Evolutionary conservation across 306 rosid species (phyloP).

Genomic region (Hippophae tibetana): DNA sequence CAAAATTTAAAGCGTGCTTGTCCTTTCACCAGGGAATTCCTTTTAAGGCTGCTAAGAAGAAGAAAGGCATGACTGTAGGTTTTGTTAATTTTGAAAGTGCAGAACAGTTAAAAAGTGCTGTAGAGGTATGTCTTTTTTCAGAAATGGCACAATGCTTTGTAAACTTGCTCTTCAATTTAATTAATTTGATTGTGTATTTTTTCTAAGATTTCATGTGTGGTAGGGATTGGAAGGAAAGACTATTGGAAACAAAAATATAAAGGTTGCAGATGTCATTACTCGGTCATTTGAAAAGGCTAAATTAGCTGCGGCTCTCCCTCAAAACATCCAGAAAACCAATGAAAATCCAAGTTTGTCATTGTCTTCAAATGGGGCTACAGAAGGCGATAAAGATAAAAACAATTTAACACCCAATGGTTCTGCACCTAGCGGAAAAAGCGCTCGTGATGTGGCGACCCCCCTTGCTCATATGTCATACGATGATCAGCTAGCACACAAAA

Average conservation of each 20-base stretch:
- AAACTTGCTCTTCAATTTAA: constrained; percentile 2
- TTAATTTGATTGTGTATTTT: background rate
- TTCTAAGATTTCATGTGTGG: constrained; percentile 12
- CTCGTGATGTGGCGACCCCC: constrained; percentile 72
- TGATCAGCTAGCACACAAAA: constrained; percentile 89
- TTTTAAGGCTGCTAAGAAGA: constrained; percentile 75
- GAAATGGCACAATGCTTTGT: constrained; percentile 16
- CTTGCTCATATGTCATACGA: constrained; percentile 73
- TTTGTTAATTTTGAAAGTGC: constrained; percentile 56
- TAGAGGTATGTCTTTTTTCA: constrained; percentile 38
- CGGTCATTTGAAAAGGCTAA: constrained; percentile 55
- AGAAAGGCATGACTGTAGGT: constrained; percentile 72
- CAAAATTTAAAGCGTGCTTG: constrained; percentile 2
- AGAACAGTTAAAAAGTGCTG: constrained; percentile 52
- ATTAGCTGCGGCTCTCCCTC: constrained; percentile 18
- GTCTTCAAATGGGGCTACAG: constrained; percentile 28
- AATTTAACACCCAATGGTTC: constrained; percentile 30
- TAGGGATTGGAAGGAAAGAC: constrained; percentile 60
- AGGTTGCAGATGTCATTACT: constrained; percentile 67
- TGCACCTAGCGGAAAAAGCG: constrained; percentile 36
- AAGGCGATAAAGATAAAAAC: constrained; percentile 32
- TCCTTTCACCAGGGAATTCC: constrained; percentile 38
- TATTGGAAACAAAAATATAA: constrained; percentile 52
- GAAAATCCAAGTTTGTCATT: constrained; percentile 17
- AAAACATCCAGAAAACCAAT: constrained; percentile 4